Evolutionary conservation across 1,284 basidiomycete genomes (phyloP).

Genomic region (Rhodotorula sp.): DNA sequence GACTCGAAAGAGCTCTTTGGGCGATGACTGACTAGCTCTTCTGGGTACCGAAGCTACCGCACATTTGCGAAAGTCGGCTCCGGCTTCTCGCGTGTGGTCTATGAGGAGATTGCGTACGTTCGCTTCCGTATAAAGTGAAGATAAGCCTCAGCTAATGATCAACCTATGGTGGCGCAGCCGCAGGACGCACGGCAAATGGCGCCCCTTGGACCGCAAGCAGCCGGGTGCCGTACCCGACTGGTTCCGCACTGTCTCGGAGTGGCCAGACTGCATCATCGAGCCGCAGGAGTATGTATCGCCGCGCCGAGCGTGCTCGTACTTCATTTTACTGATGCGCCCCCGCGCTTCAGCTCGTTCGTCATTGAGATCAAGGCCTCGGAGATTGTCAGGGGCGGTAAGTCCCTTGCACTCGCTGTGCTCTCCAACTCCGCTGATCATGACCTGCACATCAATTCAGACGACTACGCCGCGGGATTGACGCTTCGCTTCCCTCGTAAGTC

Average conservation of each 20-base stretch:
- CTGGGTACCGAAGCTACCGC: slow-evolving; percentile 56
- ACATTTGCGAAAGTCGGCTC: slow-evolving; percentile 82
- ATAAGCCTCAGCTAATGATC: not conserved
- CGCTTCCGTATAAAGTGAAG: not conserved
- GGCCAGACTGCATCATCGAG: slow-evolving; percentile 51
- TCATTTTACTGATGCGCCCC: not conserved
- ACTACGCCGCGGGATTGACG: slow-evolving; percentile 43
- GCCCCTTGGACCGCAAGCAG: slow-evolving; percentile 48
- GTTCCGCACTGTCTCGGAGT: slow-evolving; percentile 42
- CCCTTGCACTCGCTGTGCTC: not conserved
- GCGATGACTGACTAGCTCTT: not conserved
- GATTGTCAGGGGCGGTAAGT: slow-evolving; percentile 67
- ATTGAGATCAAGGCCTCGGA: slow-evolving; percentile 87
- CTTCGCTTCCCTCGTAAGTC: slow-evolving; percentile 43
- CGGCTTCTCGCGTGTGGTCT: slow-evolving; percentile 78
- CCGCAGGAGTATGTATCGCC: slow-evolving; percentile 47
- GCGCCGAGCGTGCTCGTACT: too few relatives aligned
- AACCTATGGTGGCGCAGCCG: slow-evolving; percentile 38
- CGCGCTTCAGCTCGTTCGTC: slow-evolving; percentile 68
- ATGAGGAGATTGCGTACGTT: slow-evolving; percentile 62
- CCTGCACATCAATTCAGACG: slow-evolving; percentile 4
- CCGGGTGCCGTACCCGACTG: slow-evolving; percentile 42
- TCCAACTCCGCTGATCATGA: not conserved
- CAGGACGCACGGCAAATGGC: slow-evolving; percentile 49
- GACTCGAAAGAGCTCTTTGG: too few relatives aligned